Conservation (phyloP, 345 rosid species). For the Arabis alpina region DNA sequence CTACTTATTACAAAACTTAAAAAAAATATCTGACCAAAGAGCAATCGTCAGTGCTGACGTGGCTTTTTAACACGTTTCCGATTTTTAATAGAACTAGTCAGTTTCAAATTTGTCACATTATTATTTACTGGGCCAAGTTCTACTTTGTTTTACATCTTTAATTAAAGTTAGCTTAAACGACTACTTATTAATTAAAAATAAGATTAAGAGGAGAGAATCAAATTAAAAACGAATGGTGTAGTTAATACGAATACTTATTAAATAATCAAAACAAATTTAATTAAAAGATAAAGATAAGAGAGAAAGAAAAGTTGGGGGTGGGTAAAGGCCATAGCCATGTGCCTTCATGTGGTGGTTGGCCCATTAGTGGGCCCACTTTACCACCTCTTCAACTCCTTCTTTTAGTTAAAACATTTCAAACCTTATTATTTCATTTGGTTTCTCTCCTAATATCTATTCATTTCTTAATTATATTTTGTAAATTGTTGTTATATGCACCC, state of each 20-base stretch:
- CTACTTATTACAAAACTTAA: constrained; percentile 16
- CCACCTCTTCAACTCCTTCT: constrained; percentile 28
- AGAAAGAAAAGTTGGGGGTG: constrained; percentile 34
- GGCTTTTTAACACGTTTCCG: constrained; percentile 28
- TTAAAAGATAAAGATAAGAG: constrained; percentile 40
- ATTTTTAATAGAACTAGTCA: background rate
- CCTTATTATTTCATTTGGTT: constrained; percentile 16
- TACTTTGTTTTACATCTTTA: background rate
- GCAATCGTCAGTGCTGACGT: constrained; percentile 37
- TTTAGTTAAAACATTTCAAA: constrained; percentile 7
- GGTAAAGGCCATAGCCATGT: constrained; percentile 48
- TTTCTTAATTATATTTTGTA: too few relatives aligned
- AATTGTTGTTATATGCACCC: too few relatives aligned
- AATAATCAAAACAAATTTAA: constrained; percentile 19
- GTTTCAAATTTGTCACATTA: constrained; percentile 20
- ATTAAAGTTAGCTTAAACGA: background rate
- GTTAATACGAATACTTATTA: constrained; percentile 29
- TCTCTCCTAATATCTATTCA: constrained; percentile 20
- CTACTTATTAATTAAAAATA: background rate
- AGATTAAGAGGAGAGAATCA: constrained; percentile 25
- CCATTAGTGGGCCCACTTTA: constrained; percentile 39
- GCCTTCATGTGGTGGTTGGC: constrained; percentile 53
- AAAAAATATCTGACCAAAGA: constrained; percentile 1
- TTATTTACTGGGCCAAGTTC: constrained; percentile 9
- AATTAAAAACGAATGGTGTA: constrained; percentile 32